Base-by-base conservation (phyloP, 108 stramenopile genomes). In the Fistulifera solaris region DNA sequence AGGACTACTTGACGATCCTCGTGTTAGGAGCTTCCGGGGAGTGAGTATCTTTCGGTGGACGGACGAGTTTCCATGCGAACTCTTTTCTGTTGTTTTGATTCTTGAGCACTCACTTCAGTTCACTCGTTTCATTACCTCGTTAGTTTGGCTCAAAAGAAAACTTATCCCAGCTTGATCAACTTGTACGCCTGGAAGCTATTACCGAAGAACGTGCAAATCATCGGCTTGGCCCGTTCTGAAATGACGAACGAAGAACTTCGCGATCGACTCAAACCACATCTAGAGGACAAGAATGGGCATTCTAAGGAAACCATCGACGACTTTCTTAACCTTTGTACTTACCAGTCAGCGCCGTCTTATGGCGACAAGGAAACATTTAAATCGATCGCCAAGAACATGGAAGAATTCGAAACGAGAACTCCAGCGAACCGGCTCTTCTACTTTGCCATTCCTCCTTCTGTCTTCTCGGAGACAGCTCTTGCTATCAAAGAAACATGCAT, bases 141-240 rank as follows among this genome's bases (percentile, higher is more conserved):
- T 24, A 95, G 97, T 59, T 78, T 99, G 40, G 98, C 96, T 24
- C 96, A 96, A 71, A 97, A 97, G 55, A 99, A 97, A 78, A 97
- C 94, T 0, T 94, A 74, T 72, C 98, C 96, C 10, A 82, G 93
- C 0, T 63, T 99, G 19, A 61, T 97, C 12, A 81, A 89, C 65
- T 84, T 97, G 13, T 96, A 60, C 58, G 59, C 56, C 23, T 75
- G 85, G 40, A 59, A 75, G 22, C 64, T 95, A 35, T 71, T 99
- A 11, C 95, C 95, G 1, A 40, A 60, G 19, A 49, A 78, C 49
- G 63, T 82, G 39, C 44, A 63, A 18, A 88, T 99, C 45, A 78
- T 68, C 23, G 98, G 98, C 15, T 99, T 94, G 62, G 95, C 98
- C 10, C 80, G 98, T 5, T 90, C 87, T 12, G 55, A 66, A 4